A percentile compares a stretch with the other conserved stretches of the same genome.
Evolutionary conservation across 169 alveolate species (phyloP).

Genomic region (Plasmodium knowlesi): DNA sequence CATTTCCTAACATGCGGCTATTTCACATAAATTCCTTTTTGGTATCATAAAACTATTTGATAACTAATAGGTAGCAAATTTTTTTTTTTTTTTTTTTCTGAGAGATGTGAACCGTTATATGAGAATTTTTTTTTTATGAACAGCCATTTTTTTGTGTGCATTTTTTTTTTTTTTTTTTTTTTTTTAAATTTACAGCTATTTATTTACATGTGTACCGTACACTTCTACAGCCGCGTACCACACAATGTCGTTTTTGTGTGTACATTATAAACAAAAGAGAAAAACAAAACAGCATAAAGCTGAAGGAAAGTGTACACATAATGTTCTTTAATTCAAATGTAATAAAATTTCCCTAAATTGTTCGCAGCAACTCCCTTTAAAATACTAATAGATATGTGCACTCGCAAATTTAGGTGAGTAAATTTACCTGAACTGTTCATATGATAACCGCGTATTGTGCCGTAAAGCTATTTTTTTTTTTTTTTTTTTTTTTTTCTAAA

Average conservation of each 20-base stretch:
- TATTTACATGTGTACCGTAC: background rate
- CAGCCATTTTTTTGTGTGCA: conserved; percentile 48
- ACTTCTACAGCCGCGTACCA: background rate
- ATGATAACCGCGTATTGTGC: conserved; percentile 6
- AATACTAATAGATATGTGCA: conserved; percentile 32
- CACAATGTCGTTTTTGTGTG: conserved; percentile 76
- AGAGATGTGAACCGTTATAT: conserved; percentile 47
- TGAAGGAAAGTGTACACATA: conserved; percentile 5
- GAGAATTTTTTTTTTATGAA: conserved; percentile 32
- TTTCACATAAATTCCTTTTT: background rate
- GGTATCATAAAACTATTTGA: background rate
- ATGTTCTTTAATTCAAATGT: conserved; percentile 26
- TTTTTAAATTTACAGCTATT: conserved; percentile 72
- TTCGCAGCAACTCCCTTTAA: conserved; percentile 14
- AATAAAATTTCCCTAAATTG: conserved; percentile 38
- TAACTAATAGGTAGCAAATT: conserved; percentile 12
- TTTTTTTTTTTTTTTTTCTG: conserved; percentile 2
- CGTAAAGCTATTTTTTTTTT: conserved; percentile 69
- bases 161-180: conserved; percentile 53
- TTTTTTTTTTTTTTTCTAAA: background rate
- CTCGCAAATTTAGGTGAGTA: conserved; percentile 27
- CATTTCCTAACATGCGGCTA: background rate
- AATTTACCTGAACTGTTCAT: conserved; percentile 59
- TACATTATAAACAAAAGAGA: conserved; percentile 38
- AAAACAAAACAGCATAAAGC: conserved; percentile 18